phyloP scores from a whole-genome alignment of 2,329 filamentous ascomycete genomes.

The Tolypocladium guangdongense region DNA sequence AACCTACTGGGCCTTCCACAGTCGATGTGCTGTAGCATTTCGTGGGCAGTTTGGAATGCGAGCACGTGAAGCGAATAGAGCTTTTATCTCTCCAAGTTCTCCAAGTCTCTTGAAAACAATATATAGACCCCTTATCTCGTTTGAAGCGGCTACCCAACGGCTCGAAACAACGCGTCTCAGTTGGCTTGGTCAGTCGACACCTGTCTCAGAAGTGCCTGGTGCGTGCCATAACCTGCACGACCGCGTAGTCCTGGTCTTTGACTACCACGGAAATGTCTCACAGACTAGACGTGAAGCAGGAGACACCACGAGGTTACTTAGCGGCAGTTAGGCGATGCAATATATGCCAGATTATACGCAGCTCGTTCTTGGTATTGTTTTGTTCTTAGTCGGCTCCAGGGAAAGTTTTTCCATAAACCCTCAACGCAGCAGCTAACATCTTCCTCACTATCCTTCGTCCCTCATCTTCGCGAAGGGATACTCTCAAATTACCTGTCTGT shows the following conservation, averaged over 20 bases:
- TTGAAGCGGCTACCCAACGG: neutral
- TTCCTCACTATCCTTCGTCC: neutral
- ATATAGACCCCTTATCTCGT: neutral
- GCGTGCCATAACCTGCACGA: neutral
- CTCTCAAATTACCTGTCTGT: too few species aligned
- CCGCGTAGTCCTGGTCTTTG: too few species aligned
- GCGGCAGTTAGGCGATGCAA: too few species aligned
- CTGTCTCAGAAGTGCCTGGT: neutral
- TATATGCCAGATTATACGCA: neutral
- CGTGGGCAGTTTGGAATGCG: neutral
- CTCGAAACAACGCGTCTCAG: neutral
- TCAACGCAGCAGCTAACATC: too few species aligned
- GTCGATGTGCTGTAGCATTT: neutral
- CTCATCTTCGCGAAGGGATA: neutral
- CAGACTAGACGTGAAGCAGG: neutral
- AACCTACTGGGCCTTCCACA: neutral
- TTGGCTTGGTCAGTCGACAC: too few species aligned
- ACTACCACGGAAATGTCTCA: neutral
- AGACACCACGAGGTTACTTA: neutral
- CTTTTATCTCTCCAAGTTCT: neutral
- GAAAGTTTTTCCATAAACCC: neutral
- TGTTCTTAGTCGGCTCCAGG: too few species aligned
- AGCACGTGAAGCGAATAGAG: neutral
- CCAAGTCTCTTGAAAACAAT: neutral
- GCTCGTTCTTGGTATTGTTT: neutral